Base-by-base conservation (phyloP, 2,329 filamentous ascomycete genomes). In the Fusarium longipes region DNA sequence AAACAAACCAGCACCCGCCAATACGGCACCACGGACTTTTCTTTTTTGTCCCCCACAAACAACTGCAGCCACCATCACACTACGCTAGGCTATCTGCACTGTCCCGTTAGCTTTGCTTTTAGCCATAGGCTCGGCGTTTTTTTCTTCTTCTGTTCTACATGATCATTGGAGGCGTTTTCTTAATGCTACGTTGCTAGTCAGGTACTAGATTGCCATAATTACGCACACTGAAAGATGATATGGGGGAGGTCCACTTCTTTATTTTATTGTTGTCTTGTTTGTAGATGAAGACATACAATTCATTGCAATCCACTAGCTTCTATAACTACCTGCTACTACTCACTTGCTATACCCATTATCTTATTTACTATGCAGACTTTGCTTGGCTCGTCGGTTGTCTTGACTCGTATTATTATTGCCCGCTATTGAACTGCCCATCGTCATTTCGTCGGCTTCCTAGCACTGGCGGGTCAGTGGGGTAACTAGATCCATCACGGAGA, bases 91-190 rank as follows among this genome's bases (percentile, higher is more conserved):
- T 32, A 40, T 47, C 61, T 58, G 33, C 44, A 54, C 54, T 44
- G 42, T 54, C 40, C 20, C 48, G 29, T 53, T 64, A 63, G 59
- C 30, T 63, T 56, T 55, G 49, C 25, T 44, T 59, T 59, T 32
- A 60, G 6, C 58, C 60, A 42, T 47, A 43, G 40, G 40, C 40
- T 64, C 35, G 60, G 60, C 60, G 60, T 64, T 63, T 50, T 53
- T 47, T 18, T 20, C 5, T 54, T 36, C 14, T 18, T 20, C 35
- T 35, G 40, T 58, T 63, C 59, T 51, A n/a, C 24, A 38, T 48
- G 14, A 62, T 42, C 59, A 63, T 63, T 64, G 59, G 60, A 64
- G 60, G 60, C 59, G 44, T 63, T 63, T 42, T 40, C 29, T 52
- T 43, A 32, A 48, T 49, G 35, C 52, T 57, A n/a, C 33, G 29